Conservation (phyloP, 768 basidiomycete species). For the Panaeolus papilionaceus region DNA sequence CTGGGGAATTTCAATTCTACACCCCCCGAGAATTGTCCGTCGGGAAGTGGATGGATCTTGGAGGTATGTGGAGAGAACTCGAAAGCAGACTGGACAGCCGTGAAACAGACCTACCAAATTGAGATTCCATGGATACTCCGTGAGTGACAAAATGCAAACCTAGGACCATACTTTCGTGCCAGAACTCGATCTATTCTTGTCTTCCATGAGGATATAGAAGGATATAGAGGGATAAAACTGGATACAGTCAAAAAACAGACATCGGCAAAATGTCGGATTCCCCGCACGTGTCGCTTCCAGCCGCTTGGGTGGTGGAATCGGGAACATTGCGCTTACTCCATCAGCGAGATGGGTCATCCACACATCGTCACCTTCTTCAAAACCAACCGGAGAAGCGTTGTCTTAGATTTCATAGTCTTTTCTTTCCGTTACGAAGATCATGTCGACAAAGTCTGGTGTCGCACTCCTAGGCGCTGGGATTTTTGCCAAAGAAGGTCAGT, state of each 20-base stretch:
- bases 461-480: conserved; percentile 86
- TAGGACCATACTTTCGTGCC: conserved; percentile 17
- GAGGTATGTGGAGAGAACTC: conserved; percentile 26
- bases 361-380: conserved; percentile 10
- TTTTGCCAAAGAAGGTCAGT: conserved; percentile 76
- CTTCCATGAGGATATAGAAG: conserved; percentile 23
- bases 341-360: conserved; percentile 16
- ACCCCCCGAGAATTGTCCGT: conserved; percentile 57
- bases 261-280: conserved; percentile 36
- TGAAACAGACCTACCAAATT: conserved; percentile 30
- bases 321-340: conserved; percentile 25
- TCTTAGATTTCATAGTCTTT: conserved; percentile 11
- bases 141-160: conserved; percentile 25
- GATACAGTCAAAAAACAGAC: conserved; percentile 14
- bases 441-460: conserved; percentile 54
- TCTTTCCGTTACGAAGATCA: conserved; percentile 28
- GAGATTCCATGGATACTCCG: conserved; percentile 38
- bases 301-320: conserved; percentile 16
- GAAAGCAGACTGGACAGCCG: conserved; percentile 32
- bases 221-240: conserved; percentile 15
- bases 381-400: conserved; percentile 9
- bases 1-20: conserved; percentile 43
- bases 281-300: conserved; percentile 25
- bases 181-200: conserved; percentile 27
- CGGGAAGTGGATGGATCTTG: conserved; percentile 28